Percentiles rank a stretch among this genome's conserved stretches.
These are phyloP conservation scores for Lodderomyces jiufengensis DNA, from an alignment of 1,139 yeast species.

Conservation along the genomic window DNA sequence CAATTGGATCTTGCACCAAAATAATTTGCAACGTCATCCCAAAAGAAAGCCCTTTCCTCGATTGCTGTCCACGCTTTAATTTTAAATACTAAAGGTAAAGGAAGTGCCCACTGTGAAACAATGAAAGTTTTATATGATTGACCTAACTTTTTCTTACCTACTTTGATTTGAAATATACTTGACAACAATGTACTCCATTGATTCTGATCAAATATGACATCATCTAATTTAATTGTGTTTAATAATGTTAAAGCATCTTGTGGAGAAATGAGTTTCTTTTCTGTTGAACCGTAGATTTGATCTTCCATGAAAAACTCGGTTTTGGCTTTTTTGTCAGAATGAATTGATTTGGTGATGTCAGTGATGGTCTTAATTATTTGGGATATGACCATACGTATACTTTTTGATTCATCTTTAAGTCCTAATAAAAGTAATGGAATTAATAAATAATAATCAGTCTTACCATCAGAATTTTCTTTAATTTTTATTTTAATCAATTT, in stretches of 20 bases:
- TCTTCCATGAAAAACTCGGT: conserved; percentile 33
- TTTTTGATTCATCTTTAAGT: conserved; percentile 26
- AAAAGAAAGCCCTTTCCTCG: conserved; percentile 31
- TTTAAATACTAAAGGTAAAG: conserved; percentile 34
- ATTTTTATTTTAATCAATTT: conserved; percentile 34
- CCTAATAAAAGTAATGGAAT: conserved; percentile 38
- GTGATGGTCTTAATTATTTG: conserved; percentile 22
- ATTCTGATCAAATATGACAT: conserved; percentile 22
- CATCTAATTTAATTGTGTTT: conserved; percentile 25
- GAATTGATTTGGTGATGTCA: conserved; percentile 18
- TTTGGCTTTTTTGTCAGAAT: conserved; percentile 20
- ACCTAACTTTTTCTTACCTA: conserved; percentile 37
- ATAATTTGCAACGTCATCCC: conserved; percentile 26
- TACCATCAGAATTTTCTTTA: conserved; percentile 26
- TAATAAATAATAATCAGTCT: conserved; percentile 30
- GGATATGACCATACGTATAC: conserved; percentile 26
- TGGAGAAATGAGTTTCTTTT: conserved; percentile 51
- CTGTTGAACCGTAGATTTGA: conserved; percentile 36
- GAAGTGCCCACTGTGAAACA: conserved; percentile 42
- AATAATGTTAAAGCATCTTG: conserved; percentile 58
- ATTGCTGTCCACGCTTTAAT: conserved; percentile 31
- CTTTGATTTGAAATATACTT: conserved; percentile 26
- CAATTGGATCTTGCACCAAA: conserved; percentile 38
- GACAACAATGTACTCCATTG: neutral
- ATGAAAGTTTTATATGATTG: conserved; percentile 35